These are phyloP conservation scores for Santalum album DNA, from an alignment of 164 flowering plant species.

Conservation along the genomic window DNA sequence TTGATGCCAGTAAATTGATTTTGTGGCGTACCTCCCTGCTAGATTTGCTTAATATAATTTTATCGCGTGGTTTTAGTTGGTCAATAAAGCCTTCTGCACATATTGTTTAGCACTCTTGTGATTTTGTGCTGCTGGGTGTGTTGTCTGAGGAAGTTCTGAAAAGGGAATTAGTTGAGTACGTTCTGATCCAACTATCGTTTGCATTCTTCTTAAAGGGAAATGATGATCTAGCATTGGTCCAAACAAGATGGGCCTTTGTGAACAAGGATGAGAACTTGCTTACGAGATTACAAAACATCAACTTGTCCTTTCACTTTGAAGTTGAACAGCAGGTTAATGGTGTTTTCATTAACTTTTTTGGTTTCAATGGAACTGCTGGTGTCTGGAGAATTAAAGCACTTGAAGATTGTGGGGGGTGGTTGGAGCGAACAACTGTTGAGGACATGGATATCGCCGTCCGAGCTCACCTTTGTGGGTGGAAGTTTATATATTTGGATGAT, in stretches of 20 bases:
- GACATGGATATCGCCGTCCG: constrained; percentile 99
- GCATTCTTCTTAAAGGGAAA: constrained; percentile 44
- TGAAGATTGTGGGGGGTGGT: constrained; percentile 96
- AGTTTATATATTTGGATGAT: constrained; percentile 84
- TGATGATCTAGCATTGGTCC: constrained; percentile 81
- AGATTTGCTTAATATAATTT: too few species aligned
- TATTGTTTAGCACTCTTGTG: too few species aligned
- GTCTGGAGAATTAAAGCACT: constrained; percentile 97
- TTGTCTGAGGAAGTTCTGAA: too few species aligned
- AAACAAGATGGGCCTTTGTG: constrained; percentile 87
- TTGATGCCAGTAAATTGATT: too few species aligned
- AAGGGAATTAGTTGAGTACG: too few species aligned
- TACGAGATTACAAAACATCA: constrained; percentile 89
- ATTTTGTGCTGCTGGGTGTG: too few species aligned
- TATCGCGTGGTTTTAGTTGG: too few species aligned
- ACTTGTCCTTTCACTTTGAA: constrained; percentile 86
- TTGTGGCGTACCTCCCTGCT: too few species aligned
- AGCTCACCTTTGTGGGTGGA: constrained; percentile 97
- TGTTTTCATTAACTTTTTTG: constrained; percentile 79
- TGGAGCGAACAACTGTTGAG: constrained; percentile 94
- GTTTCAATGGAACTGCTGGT: constrained; percentile 98
- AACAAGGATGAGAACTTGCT: constrained; percentile 97
- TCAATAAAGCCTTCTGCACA: too few species aligned
- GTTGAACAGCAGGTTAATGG: constrained; percentile 98
- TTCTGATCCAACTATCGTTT: neutral